Conservation (phyloP, 2,329 filamentous ascomycete genomes). For the Xylaria sp. region DNA sequence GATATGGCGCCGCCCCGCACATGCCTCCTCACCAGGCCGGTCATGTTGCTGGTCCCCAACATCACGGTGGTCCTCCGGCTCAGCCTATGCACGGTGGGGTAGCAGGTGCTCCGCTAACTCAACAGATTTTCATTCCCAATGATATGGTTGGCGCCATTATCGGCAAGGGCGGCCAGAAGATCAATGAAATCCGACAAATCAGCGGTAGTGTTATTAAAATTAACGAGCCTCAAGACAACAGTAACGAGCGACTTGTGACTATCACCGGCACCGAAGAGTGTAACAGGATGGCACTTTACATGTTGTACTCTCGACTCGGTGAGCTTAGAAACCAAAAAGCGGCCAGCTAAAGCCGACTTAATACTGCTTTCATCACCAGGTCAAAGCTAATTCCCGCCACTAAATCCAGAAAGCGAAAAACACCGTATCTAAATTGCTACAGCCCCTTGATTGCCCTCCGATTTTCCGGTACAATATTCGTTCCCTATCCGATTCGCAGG, state of each 20-base stretch:
- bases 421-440: slow-evolving; percentile 45
- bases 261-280: slow-evolving; percentile 98
- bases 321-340: slow-evolving; percentile 49
- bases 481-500: slow-evolving; percentile 25
- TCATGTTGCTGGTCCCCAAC: slow-evolving; percentile 70
- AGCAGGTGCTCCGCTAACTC: slow-evolving; percentile 86
- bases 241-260: slow-evolving; percentile 96
- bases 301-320: slow-evolving; percentile 98
- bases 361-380: slow-evolving; percentile 24
- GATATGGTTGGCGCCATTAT: slow-evolving; percentile 99
- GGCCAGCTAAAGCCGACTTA: slow-evolving; percentile 30
- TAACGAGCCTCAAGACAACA: slow-evolving; percentile 98
- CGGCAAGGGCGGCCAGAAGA: slow-evolving; percentile 97
- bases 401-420: slow-evolving; percentile 47
- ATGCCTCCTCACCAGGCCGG: slow-evolving; percentile 77
- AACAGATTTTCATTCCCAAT: slow-evolving; percentile 99
- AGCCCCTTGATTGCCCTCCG: slow-evolving; percentile 36
- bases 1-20: slow-evolving; percentile 82
- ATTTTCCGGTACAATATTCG: slow-evolving; percentile 29
- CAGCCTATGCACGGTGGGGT: slow-evolving; percentile 78
- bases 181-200: slow-evolving; percentile 98
- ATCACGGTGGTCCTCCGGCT: slow-evolving; percentile 73
- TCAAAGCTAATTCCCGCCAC: slow-evolving; percentile 43
- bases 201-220: slow-evolving; percentile 99
- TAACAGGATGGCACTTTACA: slow-evolving; percentile 99